These are phyloP conservation scores for Hypomontagnella monticulosa DNA, from an alignment of 495 filamentous ascomycete genomes.

Conservation along the genomic window DNA sequence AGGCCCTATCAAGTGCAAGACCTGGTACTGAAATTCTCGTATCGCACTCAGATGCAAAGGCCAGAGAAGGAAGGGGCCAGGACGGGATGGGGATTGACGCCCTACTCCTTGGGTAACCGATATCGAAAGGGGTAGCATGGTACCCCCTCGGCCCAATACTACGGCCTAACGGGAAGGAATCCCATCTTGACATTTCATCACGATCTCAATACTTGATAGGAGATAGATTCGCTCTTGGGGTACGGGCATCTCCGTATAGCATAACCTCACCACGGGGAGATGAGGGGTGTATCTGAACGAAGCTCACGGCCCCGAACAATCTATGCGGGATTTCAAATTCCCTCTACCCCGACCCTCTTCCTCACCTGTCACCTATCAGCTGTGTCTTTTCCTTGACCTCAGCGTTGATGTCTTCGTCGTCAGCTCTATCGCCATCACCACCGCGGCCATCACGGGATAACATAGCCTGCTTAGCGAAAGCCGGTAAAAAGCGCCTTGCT, in stretches of 20 bases:
- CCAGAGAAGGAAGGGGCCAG: no score
- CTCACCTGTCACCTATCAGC: conserved; percentile 1
- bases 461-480: conserved; percentile 26
- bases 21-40: no score
- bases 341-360: not conserved
- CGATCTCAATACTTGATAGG: not conserved
- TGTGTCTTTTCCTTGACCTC: conserved; percentile 17
- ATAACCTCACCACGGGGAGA: not conserved
- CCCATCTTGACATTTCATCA: not conserved
- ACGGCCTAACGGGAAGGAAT: no score
- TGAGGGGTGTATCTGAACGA: not conserved
- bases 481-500: conserved; percentile 33
- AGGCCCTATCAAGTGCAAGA: no score
- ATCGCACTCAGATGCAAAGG: no score
- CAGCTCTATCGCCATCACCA: conserved; percentile 37
- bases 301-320: not conserved
- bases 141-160: no score
- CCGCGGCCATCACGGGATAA: not conserved
- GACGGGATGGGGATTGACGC: no score
- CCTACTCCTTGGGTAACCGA: no score
- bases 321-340: not conserved
- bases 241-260: not conserved
- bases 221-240: not conserved
- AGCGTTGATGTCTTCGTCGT: conserved; percentile 30
- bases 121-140: no score